Conservation (phyloP, 2,329 filamentous ascomycete genomes). For the Cercospora beticola region DNA sequence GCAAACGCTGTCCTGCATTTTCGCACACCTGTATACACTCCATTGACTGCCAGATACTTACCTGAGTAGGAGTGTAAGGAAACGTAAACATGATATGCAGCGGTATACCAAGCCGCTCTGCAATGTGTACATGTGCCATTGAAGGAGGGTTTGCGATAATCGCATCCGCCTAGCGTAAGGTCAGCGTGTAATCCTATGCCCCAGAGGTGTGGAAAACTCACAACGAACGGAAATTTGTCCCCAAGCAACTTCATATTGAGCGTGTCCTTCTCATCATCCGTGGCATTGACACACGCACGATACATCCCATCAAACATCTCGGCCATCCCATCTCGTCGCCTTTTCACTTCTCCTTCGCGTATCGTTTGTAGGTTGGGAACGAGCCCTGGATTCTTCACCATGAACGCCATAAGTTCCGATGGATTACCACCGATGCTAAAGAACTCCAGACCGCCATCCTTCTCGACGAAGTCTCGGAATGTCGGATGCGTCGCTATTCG, state of each 20-base stretch:
- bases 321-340: conserved; percentile 67
- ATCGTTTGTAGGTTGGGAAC: conserved; percentile 73
- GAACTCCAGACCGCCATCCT: conserved; percentile 72
- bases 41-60: not conserved
- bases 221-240: conserved; percentile 61
- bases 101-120: conserved; percentile 73
- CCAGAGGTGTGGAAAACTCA: not conserved
- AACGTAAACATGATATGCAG: conserved; percentile 61
- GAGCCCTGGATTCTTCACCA: conserved; percentile 80
- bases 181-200: not conserved
- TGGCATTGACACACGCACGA: conserved; percentile 72
- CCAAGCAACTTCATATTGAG: conserved; percentile 66
- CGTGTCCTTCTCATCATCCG: conserved; percentile 64
- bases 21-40: not conserved
- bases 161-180: conserved; percentile 54
- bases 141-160: conserved; percentile 82
- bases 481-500: conserved; percentile 76
- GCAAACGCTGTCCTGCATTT: not conserved
- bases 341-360: conserved; percentile 69
- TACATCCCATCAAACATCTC: conserved; percentile 84
- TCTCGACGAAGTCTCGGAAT: conserved; percentile 72
- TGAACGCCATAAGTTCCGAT: conserved; percentile 80
- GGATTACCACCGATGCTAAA: conserved; percentile 79
- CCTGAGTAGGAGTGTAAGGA: conserved; percentile 68
- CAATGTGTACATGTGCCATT: conserved; percentile 77